Evolutionary conservation across 2,329 filamentous ascomycete species (phyloP).

Genomic region (Aspergillus piperis): DNA sequence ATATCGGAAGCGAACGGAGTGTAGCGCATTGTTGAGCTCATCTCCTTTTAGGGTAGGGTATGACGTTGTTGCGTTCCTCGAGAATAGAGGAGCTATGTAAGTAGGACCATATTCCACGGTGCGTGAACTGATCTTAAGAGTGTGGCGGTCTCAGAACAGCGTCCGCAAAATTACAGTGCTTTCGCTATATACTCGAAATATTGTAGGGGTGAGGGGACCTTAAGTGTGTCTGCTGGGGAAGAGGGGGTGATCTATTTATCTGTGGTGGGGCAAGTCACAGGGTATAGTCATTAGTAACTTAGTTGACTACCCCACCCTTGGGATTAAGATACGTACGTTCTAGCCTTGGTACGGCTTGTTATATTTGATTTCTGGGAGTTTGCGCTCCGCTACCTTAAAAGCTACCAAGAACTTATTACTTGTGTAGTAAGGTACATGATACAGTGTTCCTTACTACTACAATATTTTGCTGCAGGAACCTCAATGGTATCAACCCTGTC

Average conservation of each 20-base stretch:
- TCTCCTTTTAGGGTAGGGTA: not conserved
- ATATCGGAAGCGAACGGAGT: conserved; percentile 92
- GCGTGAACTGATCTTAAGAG: not conserved
- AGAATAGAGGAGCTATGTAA: not conserved
- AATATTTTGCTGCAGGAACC: no score
- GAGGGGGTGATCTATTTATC: not conserved
- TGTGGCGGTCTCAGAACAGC: not conserved
- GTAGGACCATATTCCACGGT: not conserved
- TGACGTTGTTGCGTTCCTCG: not conserved
- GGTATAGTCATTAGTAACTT: not conserved
- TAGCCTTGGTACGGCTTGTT: no score
- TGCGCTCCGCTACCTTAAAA: no score
- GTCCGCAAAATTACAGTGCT: not conserved
- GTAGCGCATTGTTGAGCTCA: conserved; percentile 62
- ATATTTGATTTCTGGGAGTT: no score
- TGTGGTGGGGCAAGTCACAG: not conserved
- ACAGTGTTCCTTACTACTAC: no score
- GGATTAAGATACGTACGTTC: not conserved
- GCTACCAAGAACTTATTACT: no score
- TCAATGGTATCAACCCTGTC: no score
- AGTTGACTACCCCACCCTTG: not conserved
- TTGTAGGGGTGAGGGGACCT: not conserved
- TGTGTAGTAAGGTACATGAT: no score
- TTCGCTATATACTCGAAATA: not conserved
- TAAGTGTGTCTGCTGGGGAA: not conserved